Evolutionary conservation across 108 stramenopile genomes (phyloP).

Genomic region (Skeletonema grethae): DNA sequence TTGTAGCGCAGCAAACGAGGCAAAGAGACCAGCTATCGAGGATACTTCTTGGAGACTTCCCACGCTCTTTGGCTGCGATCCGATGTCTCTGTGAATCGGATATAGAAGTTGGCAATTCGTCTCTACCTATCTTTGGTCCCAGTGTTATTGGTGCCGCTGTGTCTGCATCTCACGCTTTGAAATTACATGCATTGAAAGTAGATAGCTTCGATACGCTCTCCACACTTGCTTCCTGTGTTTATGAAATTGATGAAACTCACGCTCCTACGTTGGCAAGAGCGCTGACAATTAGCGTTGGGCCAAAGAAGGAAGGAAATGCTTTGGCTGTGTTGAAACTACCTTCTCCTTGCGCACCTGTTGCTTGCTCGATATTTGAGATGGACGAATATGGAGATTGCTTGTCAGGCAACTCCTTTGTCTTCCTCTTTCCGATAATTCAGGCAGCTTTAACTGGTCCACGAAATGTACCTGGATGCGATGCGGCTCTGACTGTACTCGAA

Average conservation of each 20-base stretch:
- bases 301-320: conserved; percentile 5
- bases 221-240: conserved; percentile 76
- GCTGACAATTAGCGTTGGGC: conserved; percentile 55
- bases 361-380: conserved; percentile 75
- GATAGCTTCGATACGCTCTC: conserved; percentile 58
- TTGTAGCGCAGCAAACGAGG: conserved; percentile 56
- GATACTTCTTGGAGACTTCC: conserved; percentile 46
- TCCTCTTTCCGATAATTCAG: conserved; percentile 80
- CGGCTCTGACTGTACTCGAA: conserved; percentile 72
- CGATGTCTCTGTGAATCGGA: conserved; percentile 65
- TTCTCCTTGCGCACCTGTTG: conserved; percentile 77
- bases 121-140: conserved; percentile 56
- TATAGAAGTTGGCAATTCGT: conserved; percentile 86
- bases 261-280: conserved; percentile 69
- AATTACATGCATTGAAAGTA: conserved; percentile 37
- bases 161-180: conserved; percentile 52
- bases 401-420: conserved; percentile 79
- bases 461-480: conserved; percentile 82
- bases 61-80: conserved; percentile 57
- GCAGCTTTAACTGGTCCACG: conserved; percentile 82
- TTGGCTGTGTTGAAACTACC: conserved; percentile 57
- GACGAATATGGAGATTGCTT: conserved; percentile 77
- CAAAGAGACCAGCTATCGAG: conserved; percentile 38
- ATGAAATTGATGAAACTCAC: conserved; percentile 82
- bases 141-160: conserved; percentile 55